phyloP scores from a whole-genome alignment of 495 filamentous ascomycete species.

The Penicillium silybi region DNA sequence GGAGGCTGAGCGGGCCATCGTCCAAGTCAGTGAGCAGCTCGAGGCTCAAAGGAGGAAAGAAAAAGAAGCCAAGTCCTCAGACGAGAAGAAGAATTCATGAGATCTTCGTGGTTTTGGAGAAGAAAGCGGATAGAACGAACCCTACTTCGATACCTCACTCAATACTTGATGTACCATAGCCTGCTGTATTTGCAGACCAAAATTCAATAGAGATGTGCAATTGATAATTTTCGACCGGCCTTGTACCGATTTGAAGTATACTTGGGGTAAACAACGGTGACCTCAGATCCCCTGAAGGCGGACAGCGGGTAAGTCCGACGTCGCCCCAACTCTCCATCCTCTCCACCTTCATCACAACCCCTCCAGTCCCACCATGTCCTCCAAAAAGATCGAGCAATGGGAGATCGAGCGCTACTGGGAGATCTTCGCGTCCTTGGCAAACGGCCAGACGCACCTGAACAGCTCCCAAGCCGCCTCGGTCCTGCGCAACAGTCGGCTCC shows the following conservation, averaged over 20 bases:
- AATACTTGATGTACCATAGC: conserved; percentile 6
- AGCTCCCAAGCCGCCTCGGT: conserved; percentile 90
- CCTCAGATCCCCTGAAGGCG: conserved; percentile 6
- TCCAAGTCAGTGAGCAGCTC: conserved; percentile 74
- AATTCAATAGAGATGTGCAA: background rate
- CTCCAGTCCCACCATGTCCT: conserved; percentile 54
- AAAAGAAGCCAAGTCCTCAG: conserved; percentile 23
- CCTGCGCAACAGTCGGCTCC: conserved; percentile 90
- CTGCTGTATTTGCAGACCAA: background rate
- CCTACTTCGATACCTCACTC: background rate
- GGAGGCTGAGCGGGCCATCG: conserved; percentile 86
- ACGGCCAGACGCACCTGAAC: conserved; percentile 78
- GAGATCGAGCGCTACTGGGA: conserved; percentile 99
- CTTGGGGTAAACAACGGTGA: conserved; percentile 6
- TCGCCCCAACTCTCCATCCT: conserved; percentile 6
- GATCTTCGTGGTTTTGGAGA: background rate
- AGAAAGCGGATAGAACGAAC: background rate
- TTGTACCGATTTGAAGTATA: background rate
- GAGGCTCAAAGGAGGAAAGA: conserved; percentile 43
- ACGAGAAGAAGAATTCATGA: conserved; percentile 30
- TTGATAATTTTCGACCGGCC: background rate
- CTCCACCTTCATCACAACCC: conserved; percentile 8
- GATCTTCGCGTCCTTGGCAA: conserved; percentile 81
- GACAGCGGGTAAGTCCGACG: conserved; percentile 1
- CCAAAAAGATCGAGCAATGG: conserved; percentile 83